Base-by-base conservation (phyloP, 768 basidiomycete genomes). In the Naganishia kalamii region DNA sequence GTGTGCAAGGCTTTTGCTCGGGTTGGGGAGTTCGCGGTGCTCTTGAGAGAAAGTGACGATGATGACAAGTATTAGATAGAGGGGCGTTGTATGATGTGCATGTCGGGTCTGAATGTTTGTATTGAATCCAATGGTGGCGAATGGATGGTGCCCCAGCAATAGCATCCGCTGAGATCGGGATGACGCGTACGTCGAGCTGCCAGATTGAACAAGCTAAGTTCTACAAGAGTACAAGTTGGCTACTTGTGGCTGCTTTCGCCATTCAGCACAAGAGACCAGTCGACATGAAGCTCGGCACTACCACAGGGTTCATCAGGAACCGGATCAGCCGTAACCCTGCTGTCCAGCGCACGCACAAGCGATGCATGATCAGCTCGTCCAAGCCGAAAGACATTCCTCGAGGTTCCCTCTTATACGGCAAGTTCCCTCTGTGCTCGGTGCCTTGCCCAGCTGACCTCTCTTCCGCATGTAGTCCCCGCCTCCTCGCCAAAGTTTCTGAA, bases 401-500 rank as follows among this genome's bases (percentile, higher is more conserved):
- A 52, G 63, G 63, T 8, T 64, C 63, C 2, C 37, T 64, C 7
- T 30, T 64, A 23, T 64, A 64, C 41, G 63, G 63, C 54, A 44
- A 1, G 63, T 64, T n/a, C 30, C 29, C 17, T 13, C 41, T 12
- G 1, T 52, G 15, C 35, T 2, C 6, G 6, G 5, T 48, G 23
- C 12, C 19, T 44, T 2, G n/a, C 17, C 29, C 4, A 50, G n/a
- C 30, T 6, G 4, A 15, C 11, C n/a, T 25, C 15, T 12, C 19
- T 27, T 13, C 19, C 2, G 6, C 25, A 6, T 25, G 7, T 37
- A 68, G 66, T 68, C 2, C 66, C 66, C 8, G 41, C 66, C 3
- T 68, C 66, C 1, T 68, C 66, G 21, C 12, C 43, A 19, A 68
- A 68, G 37, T 68, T 68, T 50, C 54, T 68, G 15, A 52, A 47